phyloP scores from a whole-genome alignment of 2,329 filamentous ascomycete species.

The Ascomycota sp. region DNA sequence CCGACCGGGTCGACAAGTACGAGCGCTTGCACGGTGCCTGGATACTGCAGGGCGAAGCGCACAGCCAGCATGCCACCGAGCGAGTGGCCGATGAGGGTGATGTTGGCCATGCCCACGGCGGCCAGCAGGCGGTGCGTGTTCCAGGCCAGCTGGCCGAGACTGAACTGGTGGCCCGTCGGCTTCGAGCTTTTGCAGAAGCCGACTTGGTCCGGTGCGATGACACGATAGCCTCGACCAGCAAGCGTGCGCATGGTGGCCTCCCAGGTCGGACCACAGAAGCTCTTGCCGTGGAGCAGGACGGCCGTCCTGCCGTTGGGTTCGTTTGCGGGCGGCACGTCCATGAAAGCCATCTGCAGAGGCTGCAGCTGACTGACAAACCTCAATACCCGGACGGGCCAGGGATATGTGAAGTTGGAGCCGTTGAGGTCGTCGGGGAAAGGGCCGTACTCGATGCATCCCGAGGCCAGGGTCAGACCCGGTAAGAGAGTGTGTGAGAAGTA shows the following conservation, averaged over 20 bases:
- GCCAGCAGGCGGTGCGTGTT: conserved; percentile 28
- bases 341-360: conserved; percentile 32
- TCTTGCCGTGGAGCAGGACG: conserved; percentile 32
- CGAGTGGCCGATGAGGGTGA: conserved; percentile 31
- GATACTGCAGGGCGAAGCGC: conserved; percentile 30
- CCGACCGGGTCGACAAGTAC: conserved; percentile 31
- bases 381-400: conserved; percentile 27
- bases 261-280: conserved; percentile 35
- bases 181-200: conserved; percentile 38
- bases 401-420: conserved; percentile 31
- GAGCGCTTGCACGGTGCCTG: conserved; percentile 18
- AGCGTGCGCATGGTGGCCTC: conserved; percentile 22
- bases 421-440: conserved; percentile 21
- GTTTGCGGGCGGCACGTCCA: conserved; percentile 23
- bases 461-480: conserved; percentile 5
- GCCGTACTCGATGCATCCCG: conserved; percentile 13
- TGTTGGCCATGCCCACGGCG: conserved; percentile 19
- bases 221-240: conserved; percentile 22
- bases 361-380: conserved; percentile 24
- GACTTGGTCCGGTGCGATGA: conserved; percentile 32
- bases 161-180: conserved; percentile 28
- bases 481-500: conserved; percentile 3
- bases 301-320: conserved; percentile 18
- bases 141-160: conserved; percentile 25
- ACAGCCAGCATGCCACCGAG: conserved; percentile 33